phyloP scores from a whole-genome alignment of 139 green algal species.

The Zygnema circumcarinatum region DNA sequence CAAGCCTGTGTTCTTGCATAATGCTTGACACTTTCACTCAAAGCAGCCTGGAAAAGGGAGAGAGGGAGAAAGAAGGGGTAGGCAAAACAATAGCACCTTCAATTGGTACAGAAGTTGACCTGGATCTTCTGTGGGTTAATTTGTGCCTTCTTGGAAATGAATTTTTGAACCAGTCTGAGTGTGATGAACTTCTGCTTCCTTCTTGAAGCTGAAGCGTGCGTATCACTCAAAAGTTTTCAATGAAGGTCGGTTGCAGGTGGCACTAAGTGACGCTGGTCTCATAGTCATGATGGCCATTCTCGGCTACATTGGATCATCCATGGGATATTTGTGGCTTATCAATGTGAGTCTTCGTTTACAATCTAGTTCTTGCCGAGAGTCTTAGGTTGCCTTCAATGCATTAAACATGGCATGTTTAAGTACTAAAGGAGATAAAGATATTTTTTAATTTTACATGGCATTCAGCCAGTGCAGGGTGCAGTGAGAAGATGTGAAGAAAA shows the following conservation, averaged over 20 bases:
- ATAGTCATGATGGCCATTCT: constrained; percentile 68
- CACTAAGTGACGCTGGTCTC: constrained; percentile 71
- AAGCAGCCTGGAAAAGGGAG: too few species aligned
- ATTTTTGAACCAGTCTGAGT: background rate
- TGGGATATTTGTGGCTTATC: constrained; percentile 59
- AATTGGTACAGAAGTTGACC: constrained; percentile 39
- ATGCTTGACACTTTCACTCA: background rate
- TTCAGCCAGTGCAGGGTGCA: too few species aligned
- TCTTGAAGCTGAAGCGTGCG: background rate
- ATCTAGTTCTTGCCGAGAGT: background rate
- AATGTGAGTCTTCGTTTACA: constrained; percentile 27
- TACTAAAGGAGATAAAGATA: too few species aligned
- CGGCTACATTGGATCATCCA: constrained; percentile 53
- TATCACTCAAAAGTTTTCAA: background rate
- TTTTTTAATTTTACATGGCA: too few species aligned
- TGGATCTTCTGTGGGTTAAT: background rate
- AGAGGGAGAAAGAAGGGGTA: too few species aligned
- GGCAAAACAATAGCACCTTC: constrained; percentile 32
- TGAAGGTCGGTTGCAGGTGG: constrained; percentile 55
- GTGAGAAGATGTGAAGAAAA: too few species aligned
- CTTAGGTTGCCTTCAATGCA: background rate
- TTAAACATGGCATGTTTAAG: too few species aligned
- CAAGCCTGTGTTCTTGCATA: too few species aligned
- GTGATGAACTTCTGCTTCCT: background rate
- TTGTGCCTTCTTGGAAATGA: background rate